Evolutionary conservation across 1,284 basidiomycete species (phyloP).

Genomic region (Malassezia brasiliensis): DNA sequence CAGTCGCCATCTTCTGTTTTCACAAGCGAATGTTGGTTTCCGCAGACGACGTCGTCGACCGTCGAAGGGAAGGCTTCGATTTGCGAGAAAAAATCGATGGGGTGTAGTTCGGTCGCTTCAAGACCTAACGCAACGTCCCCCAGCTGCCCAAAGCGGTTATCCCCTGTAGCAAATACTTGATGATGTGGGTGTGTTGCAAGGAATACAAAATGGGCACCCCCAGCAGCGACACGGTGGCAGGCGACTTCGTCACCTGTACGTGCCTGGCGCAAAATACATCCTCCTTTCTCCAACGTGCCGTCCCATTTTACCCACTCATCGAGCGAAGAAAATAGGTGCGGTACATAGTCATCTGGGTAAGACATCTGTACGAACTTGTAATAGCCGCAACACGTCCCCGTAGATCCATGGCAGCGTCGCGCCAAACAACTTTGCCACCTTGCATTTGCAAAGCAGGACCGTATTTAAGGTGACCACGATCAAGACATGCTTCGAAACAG

Average conservation of each 20-base stretch:
- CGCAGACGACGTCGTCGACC: not conserved
- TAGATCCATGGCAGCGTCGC: slow-evolving; percentile 2
- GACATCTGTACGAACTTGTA: not conserved
- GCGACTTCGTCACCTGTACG: not conserved
- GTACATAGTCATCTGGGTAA: not conserved
- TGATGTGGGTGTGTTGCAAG: not conserved
- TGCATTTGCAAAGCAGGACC: too few species aligned
- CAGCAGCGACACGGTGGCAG: not conserved
- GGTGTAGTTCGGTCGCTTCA: not conserved
- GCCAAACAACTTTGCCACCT: not conserved
- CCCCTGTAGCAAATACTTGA: not conserved
- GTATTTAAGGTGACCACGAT: not conserved
- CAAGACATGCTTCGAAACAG: not conserved
- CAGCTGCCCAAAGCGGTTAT: slow-evolving; percentile 10
- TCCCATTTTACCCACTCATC: not conserved
- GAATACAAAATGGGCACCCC: slow-evolving; percentile 8
- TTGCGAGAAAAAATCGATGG: slow-evolving; percentile 1
- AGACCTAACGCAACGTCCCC: not conserved
- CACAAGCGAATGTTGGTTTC: slow-evolving; percentile 1
- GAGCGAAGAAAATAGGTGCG: not conserved
- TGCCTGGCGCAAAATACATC: too few species aligned
- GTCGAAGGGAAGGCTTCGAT: not conserved
- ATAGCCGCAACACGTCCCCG: slow-evolving; percentile 5
- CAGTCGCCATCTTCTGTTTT: slow-evolving; percentile 1
- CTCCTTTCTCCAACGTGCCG: not conserved